Conservation (phyloP, 306 rosid species). For the Cicer yamashitae region DNA sequence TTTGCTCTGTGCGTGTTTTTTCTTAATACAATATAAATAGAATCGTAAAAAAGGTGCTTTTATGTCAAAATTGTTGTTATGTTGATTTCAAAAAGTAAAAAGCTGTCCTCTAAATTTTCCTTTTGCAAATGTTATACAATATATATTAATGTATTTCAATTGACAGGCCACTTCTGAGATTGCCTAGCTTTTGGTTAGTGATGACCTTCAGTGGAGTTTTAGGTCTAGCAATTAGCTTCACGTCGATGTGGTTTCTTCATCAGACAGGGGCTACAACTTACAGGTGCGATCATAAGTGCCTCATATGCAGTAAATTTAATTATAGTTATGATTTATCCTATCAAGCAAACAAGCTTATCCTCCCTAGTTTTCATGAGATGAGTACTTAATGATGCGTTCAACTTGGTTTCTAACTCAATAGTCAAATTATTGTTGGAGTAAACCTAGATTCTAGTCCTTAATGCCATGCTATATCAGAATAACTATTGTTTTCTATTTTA, state of each 20-base stretch:
- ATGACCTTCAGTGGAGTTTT: constrained; percentile 87
- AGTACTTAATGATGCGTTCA: constrained; percentile 6
- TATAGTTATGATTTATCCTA: no score
- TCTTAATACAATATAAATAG: not conserved
- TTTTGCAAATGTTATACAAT: constrained; percentile 8
- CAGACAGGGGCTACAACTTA: constrained; percentile 98
- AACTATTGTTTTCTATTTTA: not conserved
- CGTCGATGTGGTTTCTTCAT: constrained; percentile 99
- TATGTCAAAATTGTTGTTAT: constrained; percentile 31
- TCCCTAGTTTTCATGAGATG: not conserved
- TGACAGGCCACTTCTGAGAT: constrained; percentile 91
- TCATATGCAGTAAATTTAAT: no score
- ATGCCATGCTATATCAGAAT: constrained; percentile 35
- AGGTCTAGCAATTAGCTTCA: constrained; percentile 96
- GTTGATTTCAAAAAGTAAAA: constrained; percentile 2
- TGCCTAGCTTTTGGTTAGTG: constrained; percentile 91
- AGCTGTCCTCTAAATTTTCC: constrained; percentile 9
- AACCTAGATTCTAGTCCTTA: constrained; percentile 12
- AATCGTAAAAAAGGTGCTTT: constrained; percentile 31
- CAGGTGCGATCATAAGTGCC: constrained; percentile 59
- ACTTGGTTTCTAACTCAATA: constrained; percentile 18
- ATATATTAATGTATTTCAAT: constrained; percentile 39
- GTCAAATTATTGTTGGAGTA: constrained; percentile 6
- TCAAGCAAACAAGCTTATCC: no score
- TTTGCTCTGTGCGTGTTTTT: constrained; percentile 29